Evolutionary conservation across 768 basidiomycete genomes (phyloP).

Genomic region (Kwoniella dejecticola): DNA sequence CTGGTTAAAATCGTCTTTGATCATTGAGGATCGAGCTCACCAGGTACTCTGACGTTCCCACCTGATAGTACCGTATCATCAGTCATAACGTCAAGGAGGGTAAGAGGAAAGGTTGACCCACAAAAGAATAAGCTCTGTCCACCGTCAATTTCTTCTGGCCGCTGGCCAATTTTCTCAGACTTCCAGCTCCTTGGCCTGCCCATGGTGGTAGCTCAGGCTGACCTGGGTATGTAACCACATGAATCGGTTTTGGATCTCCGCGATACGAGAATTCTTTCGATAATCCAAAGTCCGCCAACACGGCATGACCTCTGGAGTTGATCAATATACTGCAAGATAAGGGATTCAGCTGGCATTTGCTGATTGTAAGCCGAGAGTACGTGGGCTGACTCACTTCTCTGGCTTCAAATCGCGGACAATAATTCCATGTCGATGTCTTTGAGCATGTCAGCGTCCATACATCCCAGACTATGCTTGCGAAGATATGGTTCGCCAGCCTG

Average conservation of each 20-base stretch:
- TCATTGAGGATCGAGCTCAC: slow-evolving; percentile 31
- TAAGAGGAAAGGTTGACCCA: slow-evolving; percentile 13
- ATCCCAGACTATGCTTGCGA: background rate
- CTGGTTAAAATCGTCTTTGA: too few species aligned
- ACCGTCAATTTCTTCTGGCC: slow-evolving; percentile 28
- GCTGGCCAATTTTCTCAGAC: slow-evolving; percentile 15
- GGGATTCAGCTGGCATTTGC: background rate
- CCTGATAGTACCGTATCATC: slow-evolving; percentile 8
- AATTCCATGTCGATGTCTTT: slow-evolving; percentile 78
- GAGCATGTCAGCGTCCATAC: slow-evolving; percentile 15
- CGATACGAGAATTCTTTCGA: slow-evolving; percentile 42
- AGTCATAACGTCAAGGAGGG: background rate
- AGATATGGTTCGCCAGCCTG: background rate
- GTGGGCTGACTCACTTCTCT: slow-evolving; percentile 59
- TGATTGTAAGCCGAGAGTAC: background rate
- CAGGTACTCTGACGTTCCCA: slow-evolving; percentile 48
- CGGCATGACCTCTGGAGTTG: slow-evolving; percentile 89
- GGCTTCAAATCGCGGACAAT: slow-evolving; percentile 98
- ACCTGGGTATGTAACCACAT: slow-evolving; percentile 32
- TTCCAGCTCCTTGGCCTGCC: slow-evolving; percentile 41
- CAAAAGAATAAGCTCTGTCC: slow-evolving; percentile 41
- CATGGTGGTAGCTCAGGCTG: slow-evolving; percentile 33
- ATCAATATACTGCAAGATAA: slow-evolving; percentile 69
- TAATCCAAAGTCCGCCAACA: slow-evolving; percentile 90
- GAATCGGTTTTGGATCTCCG: slow-evolving; percentile 38